Percentiles rank a stretch among this genome's conserved stretches.
These are phyloP conservation scores for Lactarius sp. DNA, from an alignment of 768 basidiomycete species.

Conservation along the genomic window DNA sequence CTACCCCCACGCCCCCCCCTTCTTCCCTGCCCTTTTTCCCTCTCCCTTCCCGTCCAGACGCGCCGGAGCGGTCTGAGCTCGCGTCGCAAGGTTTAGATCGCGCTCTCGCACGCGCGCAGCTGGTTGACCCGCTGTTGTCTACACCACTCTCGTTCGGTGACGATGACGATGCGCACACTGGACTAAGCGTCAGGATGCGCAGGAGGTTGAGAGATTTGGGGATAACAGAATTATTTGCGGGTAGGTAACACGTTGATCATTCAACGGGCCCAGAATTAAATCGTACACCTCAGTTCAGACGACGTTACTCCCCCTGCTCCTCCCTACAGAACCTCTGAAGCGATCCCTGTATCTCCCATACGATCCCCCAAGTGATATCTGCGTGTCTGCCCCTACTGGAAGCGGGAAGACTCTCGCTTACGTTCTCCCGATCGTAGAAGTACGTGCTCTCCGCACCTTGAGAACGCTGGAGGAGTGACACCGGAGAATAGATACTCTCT, in stretches of 20 bases:
- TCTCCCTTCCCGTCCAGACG: slow-evolving; percentile 56
- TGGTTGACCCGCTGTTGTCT: slow-evolving; percentile 52
- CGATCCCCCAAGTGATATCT: slow-evolving; percentile 69
- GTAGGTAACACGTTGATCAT: slow-evolving; percentile 40
- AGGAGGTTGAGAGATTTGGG: slow-evolving; percentile 69
- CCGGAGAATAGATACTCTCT: slow-evolving; percentile 55
- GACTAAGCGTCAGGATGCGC: slow-evolving; percentile 55
- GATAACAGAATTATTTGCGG: slow-evolving; percentile 84
- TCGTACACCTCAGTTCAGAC: slow-evolving; percentile 67
- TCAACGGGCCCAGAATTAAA: background rate
- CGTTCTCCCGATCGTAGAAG: slow-evolving; percentile 88
- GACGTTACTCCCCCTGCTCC: slow-evolving; percentile 74
- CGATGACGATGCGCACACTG: slow-evolving; percentile 40
- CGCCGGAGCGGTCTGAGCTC: slow-evolving; percentile 65
- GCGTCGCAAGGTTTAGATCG: slow-evolving; percentile 75
- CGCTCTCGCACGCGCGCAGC: slow-evolving; percentile 62
- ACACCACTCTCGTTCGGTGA: slow-evolving; percentile 43
- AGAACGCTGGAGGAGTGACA: background rate
- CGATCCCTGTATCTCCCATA: slow-evolving; percentile 60
- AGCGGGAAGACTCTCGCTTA: slow-evolving; percentile 99
- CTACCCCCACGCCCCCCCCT: slow-evolving; percentile 29
- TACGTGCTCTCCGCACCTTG: slow-evolving; percentile 29
- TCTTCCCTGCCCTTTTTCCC: slow-evolving; percentile 64
- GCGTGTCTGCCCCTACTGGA: slow-evolving; percentile 95
- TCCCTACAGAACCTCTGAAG: slow-evolving; percentile 41